Base-by-base conservation (phyloP, 305 asterid genomes). In the Fraxinus latifolia region DNA sequence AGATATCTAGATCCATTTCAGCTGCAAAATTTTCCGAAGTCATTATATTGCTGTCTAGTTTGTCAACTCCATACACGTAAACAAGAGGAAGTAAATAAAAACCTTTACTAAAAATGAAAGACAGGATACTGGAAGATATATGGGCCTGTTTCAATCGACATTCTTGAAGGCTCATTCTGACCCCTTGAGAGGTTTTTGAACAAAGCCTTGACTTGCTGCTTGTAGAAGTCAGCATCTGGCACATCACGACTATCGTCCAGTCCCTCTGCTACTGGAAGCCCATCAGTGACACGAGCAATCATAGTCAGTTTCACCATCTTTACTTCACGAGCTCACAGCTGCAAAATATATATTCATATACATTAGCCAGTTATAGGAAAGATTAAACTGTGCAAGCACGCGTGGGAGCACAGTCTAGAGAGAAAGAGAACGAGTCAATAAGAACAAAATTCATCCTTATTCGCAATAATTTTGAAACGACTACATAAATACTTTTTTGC, bases 281-380 rank as follows among this genome's bases (percentile, higher is more conserved):
- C 99, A 87, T 95, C 99, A 78, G 93, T 94, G 68, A 95, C 97
- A 85, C 99, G 97, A 84, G 97, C 97, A 82, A 95, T 91, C 99
- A 95, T 87, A 4, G 99, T 95, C 86, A 95, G 80, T 84, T 94
- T 95, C 89, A 95, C 98, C 99, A 95, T 92, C 85, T 87, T 89
- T 80, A 75, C 72, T 74, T 81, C 81, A 80, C 73, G 80, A 82
- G 88, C 89, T 83, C 88, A 85, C 77, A 75, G 84, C 94, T 90
- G 23, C 37, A 79, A 74, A 67, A 79, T 17, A 85, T 60, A 81
- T 50, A 82, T n/a, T 25, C 73, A 80, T 29, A 21, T 67, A 21
- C 81, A 73, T 74, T 39, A 36, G 79, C 32, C 74, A 8, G 44
- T 25, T 25, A 39, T 65, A 37, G 21, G 68, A 9, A 74, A 77